Base-by-base conservation (phyloP, 108 stramenopile species). In the Chaetoceros tenuissimus region DNA sequence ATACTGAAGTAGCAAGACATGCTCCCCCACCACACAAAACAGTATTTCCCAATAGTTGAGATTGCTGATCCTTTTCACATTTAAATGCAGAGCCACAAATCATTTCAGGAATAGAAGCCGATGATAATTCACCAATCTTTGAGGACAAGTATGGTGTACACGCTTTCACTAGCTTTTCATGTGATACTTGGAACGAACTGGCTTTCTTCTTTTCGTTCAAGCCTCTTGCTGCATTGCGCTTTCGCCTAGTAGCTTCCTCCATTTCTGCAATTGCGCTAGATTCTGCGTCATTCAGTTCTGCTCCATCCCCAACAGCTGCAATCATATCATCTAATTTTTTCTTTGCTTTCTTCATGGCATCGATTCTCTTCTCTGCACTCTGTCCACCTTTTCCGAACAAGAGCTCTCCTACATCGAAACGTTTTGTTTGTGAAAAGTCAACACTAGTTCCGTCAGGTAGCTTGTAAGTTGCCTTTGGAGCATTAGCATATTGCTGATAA, bases 61-160 rank as follows among this genome's bases (percentile, higher is more conserved):
- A 82, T 51, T 94, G 92, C 56, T 94, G 92, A 61, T 94, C 92
- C 5, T 89, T 80, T 67, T 90, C 85, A 53, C 92, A 94, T 3
- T 72, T 78, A 66, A 82, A 90, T 23, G 86, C 92, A 3, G 92
- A 69, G 60, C 90, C 92, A 48, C 85, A 86, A 16, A 94, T 73
- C 84, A 94, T 86, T 69, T 74, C 71, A 1, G 88, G 85, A 25
- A 89, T 71, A 16, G 88, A 74, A 21, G 71, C 57, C 5, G 84
- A 73, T 3, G 90, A 82, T 0, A 88, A 46, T 43, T 79, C 69
- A 29, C 70, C 67, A 25, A 73, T 52, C 20, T 40, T 50, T 13
- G 60, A 55, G 51, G 77, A 66, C 24, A 77, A 48, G 53, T 77
- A 74, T n/a, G 70, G 65, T 34, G 46, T 29, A 52, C 77, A 79